phyloP scores from a whole-genome alignment of 192 early-diverging fungal species.

The Blastocladiella britannica region DNA sequence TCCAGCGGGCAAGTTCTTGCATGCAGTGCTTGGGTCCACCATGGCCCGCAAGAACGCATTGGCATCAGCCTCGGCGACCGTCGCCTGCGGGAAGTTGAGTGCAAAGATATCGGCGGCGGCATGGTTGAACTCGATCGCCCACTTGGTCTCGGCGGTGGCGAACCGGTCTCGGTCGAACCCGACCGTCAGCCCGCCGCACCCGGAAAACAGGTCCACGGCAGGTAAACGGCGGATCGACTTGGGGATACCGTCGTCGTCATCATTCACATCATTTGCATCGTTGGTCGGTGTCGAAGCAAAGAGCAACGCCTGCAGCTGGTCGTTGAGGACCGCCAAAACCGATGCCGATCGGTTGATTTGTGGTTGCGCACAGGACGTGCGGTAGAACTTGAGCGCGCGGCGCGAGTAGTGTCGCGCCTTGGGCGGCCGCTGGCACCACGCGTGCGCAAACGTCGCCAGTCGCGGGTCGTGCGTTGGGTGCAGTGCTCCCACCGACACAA shows the following conservation, averaged over 20 bases:
- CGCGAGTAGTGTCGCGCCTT: too few relatives aligned
- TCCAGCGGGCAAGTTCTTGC: slow-evolving; percentile 17
- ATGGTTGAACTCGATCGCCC: slow-evolving; percentile 38
- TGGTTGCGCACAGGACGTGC: background rate
- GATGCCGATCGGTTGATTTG: background rate
- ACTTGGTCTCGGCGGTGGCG: slow-evolving; percentile 32
- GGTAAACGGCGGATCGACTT: slow-evolving; percentile 8
- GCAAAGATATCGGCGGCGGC: slow-evolving; percentile 36
- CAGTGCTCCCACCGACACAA: too few relatives aligned
- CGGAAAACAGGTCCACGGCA: slow-evolving; percentile 45
- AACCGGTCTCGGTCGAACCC: slow-evolving; percentile 29
- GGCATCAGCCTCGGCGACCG: slow-evolving; percentile 37
- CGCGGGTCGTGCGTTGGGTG: too few relatives aligned
- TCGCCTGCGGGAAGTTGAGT: slow-evolving; percentile 35
- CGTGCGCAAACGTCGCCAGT: too few relatives aligned
- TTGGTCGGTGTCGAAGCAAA: background rate
- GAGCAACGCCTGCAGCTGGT: background rate
- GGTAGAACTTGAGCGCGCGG: too few relatives aligned
- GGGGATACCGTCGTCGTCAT: background rate
- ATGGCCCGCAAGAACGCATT: slow-evolving; percentile 30
- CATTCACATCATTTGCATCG: background rate
- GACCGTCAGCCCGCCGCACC: slow-evolving; percentile 44
- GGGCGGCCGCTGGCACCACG: too few relatives aligned
- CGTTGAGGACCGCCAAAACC: background rate
- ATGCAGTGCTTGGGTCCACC: slow-evolving; percentile 8